phyloP scores from a whole-genome alignment of 2,329 filamentous ascomycete genomes.

The Rhinocladiella mackenziei region DNA sequence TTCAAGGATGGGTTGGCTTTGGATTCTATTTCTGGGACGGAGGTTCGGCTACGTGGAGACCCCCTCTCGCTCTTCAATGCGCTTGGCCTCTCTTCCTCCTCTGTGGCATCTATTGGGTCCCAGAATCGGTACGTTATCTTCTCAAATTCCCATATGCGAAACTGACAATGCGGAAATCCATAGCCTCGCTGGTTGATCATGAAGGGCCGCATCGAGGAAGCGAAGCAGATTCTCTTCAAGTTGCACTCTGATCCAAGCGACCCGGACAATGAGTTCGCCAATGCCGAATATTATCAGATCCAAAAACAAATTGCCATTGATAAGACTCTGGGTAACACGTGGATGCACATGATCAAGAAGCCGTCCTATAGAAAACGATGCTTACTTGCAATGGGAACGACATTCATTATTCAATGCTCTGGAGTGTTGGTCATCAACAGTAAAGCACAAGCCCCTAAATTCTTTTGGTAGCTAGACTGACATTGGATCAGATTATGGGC shows the following conservation, averaged over 20 bases:
- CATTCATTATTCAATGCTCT: slow-evolving; percentile 32
- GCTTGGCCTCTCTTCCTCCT: slow-evolving; percentile 22
- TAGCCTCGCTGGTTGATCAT: slow-evolving; percentile 27
- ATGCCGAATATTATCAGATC: slow-evolving; percentile 28
- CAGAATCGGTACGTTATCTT: too few species aligned
- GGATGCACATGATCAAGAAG: slow-evolving; percentile 23
- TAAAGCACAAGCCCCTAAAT: too few species aligned
- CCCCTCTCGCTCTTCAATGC: slow-evolving; percentile 19
- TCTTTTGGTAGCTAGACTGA: too few species aligned
- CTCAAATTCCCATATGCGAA: too few species aligned
- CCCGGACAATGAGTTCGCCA: slow-evolving; percentile 13
- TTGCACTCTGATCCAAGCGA: slow-evolving; percentile 19
- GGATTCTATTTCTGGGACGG: slow-evolving; percentile 27
- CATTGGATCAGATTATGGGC: too few species aligned
- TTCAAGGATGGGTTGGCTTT: slow-evolving; percentile 26
- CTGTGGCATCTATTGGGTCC: slow-evolving; percentile 20
- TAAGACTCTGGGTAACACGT: slow-evolving; percentile 20
- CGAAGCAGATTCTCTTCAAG: slow-evolving; percentile 21
- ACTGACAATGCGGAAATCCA: too few species aligned
- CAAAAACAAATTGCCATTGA: slow-evolving; percentile 25
- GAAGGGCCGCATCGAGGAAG: slow-evolving; percentile 24
- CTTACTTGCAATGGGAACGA: slow-evolving; percentile 19
- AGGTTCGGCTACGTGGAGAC: slow-evolving; percentile 25
- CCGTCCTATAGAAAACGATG: slow-evolving; percentile 23
- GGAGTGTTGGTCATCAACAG: slow-evolving; percentile 41